Evolutionary conservation across 2,329 filamentous ascomycete genomes (phyloP).

Genomic region (Colletotrichum trifolii): DNA sequence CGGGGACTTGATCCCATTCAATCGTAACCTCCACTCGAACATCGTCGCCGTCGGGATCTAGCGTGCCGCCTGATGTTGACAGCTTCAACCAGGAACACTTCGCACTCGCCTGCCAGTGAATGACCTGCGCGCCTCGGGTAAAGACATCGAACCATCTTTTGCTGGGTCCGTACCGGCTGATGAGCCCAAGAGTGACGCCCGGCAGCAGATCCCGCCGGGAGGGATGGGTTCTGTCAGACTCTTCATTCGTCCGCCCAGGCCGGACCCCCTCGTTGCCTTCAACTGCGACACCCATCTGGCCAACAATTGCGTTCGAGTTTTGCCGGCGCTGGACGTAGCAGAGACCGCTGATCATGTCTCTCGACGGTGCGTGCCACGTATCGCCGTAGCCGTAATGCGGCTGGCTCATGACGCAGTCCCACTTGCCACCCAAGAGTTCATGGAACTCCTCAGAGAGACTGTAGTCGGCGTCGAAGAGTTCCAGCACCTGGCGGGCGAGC

Average conservation of each 20-base stretch:
- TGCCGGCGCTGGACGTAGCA: constrained; percentile 63
- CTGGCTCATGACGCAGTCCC: constrained; percentile 66
- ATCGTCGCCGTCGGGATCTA: constrained; percentile 46
- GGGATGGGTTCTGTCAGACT: constrained; percentile 61
- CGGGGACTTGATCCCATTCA: constrained; percentile 51
- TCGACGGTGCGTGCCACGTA: constrained; percentile 67
- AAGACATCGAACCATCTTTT: constrained; percentile 50
- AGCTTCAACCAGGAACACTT: constrained; percentile 49
- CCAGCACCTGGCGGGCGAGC: constrained; percentile 56
- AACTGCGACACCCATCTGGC: constrained; percentile 47
- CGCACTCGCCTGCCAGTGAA: constrained; percentile 44
- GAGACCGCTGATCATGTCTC: constrained; percentile 64
- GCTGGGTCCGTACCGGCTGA: constrained; percentile 46
- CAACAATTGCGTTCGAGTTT: constrained; percentile 57
- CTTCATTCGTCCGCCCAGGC: constrained; percentile 59
- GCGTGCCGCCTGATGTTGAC: constrained; percentile 43
- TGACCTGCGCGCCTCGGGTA: constrained; percentile 45
- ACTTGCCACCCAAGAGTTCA: constrained; percentile 61
- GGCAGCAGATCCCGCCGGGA: constrained; percentile 47
- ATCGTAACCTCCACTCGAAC: constrained; percentile 45
- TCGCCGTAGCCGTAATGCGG: constrained; percentile 63
- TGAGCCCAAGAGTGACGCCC: constrained; percentile 44
- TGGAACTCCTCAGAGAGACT: constrained; percentile 63
- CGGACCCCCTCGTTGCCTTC: constrained; percentile 48
- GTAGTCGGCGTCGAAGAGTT: constrained; percentile 62